Conservation (phyloP, 139 green algal genomes). For the Penium margaritaceum region DNA sequence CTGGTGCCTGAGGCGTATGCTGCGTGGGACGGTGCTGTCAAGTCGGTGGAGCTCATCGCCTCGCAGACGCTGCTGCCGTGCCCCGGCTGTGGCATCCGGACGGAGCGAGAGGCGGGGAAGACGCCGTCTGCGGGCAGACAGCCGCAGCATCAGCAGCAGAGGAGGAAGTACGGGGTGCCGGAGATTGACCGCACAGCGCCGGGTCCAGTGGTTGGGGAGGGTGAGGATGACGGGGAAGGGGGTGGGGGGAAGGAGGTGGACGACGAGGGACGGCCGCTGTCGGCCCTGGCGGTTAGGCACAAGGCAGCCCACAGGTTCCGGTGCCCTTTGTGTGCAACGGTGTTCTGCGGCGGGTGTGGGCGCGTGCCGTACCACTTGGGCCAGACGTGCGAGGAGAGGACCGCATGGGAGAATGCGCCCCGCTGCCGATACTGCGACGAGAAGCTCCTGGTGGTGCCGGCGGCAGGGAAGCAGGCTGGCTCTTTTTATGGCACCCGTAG, state of each 20-base stretch:
- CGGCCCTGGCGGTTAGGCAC: neutral
- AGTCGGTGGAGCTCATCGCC: neutral
- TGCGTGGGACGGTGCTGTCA: too few relatives aligned
- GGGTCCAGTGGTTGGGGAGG: too few relatives aligned
- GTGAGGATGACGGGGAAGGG: too few relatives aligned
- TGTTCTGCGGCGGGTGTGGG: constrained; percentile 21
- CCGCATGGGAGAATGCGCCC: neutral
- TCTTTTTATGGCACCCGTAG: too few relatives aligned
- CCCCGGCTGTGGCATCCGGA: neutral
- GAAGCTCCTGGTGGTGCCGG: too few relatives aligned
- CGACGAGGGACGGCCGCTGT: constrained; percentile 1
- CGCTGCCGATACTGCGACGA: constrained; percentile 17
- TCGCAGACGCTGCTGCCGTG: neutral
- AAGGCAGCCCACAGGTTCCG: neutral
- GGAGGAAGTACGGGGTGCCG: too few relatives aligned
- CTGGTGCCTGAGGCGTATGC: neutral
- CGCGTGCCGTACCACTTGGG: constrained; percentile 23
- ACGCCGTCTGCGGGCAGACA: too few relatives aligned
- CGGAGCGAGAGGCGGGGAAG: neutral
- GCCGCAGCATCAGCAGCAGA: too few relatives aligned
- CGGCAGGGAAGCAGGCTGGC: too few relatives aligned
- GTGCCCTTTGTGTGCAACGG: constrained; percentile 5
- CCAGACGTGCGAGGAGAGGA: constrained; percentile 17
- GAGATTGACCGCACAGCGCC: constrained; percentile 25
- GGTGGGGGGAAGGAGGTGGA: constrained; percentile 22